These are phyloP conservation scores for Handroanthus guayacan DNA, from an alignment of 257 asterid genomes.

Conservation along the genomic window DNA sequence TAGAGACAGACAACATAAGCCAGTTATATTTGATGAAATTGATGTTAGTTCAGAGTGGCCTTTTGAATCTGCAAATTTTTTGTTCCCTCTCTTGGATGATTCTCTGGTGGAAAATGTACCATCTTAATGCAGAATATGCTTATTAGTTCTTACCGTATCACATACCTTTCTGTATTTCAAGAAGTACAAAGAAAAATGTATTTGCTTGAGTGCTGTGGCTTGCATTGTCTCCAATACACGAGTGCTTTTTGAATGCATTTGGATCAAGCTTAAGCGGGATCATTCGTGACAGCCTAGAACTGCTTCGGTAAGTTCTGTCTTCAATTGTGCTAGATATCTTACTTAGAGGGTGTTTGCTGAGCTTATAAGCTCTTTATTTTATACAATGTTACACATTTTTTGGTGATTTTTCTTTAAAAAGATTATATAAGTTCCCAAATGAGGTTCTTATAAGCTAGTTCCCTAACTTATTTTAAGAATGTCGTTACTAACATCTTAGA, in stretches of 20 bases:
- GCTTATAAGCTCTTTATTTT: no score
- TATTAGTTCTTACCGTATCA: background rate
- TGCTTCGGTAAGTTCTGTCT: background rate
- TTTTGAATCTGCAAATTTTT: conserved; percentile 41
- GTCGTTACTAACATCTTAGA: no score
- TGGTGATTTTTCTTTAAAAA: no score
- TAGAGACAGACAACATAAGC: conserved; percentile 36
- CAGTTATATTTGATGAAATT: conserved; percentile 47
- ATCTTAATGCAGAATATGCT: conserved; percentile 26
- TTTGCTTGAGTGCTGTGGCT: background rate
- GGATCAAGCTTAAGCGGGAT: background rate
- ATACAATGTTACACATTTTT: no score
- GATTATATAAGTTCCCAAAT: no score
- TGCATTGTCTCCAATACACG: background rate
- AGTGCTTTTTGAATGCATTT: background rate
- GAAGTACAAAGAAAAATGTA: background rate
- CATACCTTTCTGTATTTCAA: background rate
- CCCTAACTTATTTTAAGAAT: no score
- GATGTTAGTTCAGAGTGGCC: conserved; percentile 50
- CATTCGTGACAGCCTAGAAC: background rate
- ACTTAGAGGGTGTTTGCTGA: no score
- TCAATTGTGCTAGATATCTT: background rate
- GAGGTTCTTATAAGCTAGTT: no score
- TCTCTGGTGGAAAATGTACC: conserved; percentile 38
- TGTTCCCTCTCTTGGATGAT: conserved; percentile 42